Evolutionary conservation across 139 green algal genomes (phyloP), one percentile per base, ranked within the genome.

Genomic region (Trebouxia sp.): DNA sequence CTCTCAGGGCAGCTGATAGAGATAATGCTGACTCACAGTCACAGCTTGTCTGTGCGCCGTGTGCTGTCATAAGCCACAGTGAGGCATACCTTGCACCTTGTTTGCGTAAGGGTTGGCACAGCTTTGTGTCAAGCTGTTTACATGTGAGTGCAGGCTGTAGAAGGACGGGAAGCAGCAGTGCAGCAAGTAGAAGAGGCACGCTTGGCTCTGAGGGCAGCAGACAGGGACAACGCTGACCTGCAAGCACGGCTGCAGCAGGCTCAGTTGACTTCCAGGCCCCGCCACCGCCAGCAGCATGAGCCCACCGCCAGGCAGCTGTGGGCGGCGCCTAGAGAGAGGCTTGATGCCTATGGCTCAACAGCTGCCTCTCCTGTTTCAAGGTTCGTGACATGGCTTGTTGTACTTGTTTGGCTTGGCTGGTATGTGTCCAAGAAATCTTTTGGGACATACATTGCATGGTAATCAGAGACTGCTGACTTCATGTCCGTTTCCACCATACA

Each of bases 111-210:
- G 20, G 47, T 3, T 6, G 47, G 14, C 20, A 14, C 4, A 53
- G 47, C 15, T 1, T 53, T 53, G 47, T 17, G 15, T 53, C 47
- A 53, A 1, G 47, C 47, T 2, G 47, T 17, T 26, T 53, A 53
- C 47, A 53, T 53, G 15, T 53, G 32, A n/a, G 32, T 65, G 74
- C 74, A 79, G 74, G 74, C 45, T 1, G 42, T 79, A 6, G 45
- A 38, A 26, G 45, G 74, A 9, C 42, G 45, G 45, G 74, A 79
- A 22, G 74, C 42, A 65, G 45, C 74, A 15, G 6, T 79, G 74
- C 74, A 79, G 74, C 47, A 45, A 30, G n/a, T 79, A 39, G 74
- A 79, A 39, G 74, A 79, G 74, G 74, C 74, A 65, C n/a, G 74
- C 14, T 47, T 79, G 14, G 42, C 30, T 24, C 74, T 79, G 11